phyloP scores from a whole-genome alignment of 2,329 filamentous ascomycete species.

The Berkeleyomyces rouxiae region DNA sequence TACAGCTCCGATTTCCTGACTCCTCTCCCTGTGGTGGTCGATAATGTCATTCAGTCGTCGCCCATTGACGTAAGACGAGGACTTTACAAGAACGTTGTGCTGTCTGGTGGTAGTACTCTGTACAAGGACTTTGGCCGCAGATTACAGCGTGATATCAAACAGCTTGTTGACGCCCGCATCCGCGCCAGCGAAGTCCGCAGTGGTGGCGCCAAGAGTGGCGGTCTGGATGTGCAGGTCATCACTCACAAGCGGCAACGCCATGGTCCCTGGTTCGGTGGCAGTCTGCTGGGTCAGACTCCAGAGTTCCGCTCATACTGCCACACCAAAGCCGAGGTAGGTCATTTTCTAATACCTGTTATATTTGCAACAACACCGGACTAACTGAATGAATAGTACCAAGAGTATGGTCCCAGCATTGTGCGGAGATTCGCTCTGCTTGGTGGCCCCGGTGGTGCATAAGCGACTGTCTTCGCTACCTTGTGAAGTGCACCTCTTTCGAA shows the following conservation, averaged over 20 bases:
- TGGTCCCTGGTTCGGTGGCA: constrained; percentile 96
- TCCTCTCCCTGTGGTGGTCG: constrained; percentile 82
- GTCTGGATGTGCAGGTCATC: constrained; percentile 91
- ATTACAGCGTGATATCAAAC: constrained; percentile 92
- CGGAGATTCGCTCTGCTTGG: constrained; percentile 85
- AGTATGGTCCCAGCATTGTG: constrained; percentile 90
- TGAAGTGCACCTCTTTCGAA: neutral
- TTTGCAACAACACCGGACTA: constrained; percentile 14
- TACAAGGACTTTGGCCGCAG: constrained; percentile 97
- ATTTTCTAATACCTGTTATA: neutral
- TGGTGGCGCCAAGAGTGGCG: constrained; percentile 82
- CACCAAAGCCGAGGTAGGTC: constrained; percentile 56
- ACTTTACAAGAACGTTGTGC: constrained; percentile 98
- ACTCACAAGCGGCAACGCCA: constrained; percentile 95
- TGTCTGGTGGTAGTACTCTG: constrained; percentile 89
- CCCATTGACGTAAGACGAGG: constrained; percentile 94
- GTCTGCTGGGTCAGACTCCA: constrained; percentile 86
- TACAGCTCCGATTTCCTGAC: constrained; percentile 98
- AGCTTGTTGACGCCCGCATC: constrained; percentile 85
- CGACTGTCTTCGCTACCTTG: neutral
- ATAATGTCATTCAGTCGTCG: constrained; percentile 91
- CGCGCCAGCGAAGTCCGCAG: constrained; percentile 81
- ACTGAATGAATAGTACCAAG: constrained; percentile 52
- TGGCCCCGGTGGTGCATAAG: constrained; percentile 66
- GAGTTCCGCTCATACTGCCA: constrained; percentile 99